Evolutionary conservation across 208 protist species (phyloP).

Genomic region (Leishmania guyanensis): DNA sequence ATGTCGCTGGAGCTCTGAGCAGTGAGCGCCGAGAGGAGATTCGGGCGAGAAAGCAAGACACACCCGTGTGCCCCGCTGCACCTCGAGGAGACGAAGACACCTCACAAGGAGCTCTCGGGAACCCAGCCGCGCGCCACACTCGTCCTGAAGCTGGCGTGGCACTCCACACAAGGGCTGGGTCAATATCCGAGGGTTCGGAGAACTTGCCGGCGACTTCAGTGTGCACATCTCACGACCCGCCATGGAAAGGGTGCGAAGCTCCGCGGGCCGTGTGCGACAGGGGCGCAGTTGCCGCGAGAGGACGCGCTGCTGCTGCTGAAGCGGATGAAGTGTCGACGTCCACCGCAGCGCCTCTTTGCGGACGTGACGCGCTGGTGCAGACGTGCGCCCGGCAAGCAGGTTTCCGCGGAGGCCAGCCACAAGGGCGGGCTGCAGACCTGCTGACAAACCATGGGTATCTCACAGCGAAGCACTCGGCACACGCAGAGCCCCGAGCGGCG

Average conservation of each 20-base stretch:
- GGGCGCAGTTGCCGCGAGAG: not conserved
- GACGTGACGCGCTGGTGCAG: not conserved
- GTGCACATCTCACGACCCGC: not conserved
- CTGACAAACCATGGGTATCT: too few relatives aligned
- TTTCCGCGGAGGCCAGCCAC: not conserved
- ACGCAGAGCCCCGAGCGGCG: too few relatives aligned
- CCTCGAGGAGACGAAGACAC: too few relatives aligned
- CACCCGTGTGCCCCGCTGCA: too few relatives aligned
- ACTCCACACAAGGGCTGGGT: not conserved
- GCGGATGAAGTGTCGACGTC: not conserved
- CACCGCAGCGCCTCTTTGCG: not conserved
- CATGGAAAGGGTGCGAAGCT: not conserved
- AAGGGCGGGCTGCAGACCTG: not conserved
- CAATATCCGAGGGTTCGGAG: not conserved
- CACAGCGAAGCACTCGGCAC: too few relatives aligned
- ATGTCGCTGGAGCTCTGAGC: too few relatives aligned
- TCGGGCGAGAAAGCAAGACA: too few relatives aligned
- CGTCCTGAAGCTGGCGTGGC: not conserved
- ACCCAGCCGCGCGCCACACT: not conserved
- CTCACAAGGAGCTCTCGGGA: not conserved
- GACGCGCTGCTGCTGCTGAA: not conserved
- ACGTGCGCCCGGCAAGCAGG: too few relatives aligned
- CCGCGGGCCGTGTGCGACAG: not conserved
- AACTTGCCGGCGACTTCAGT: not conserved
- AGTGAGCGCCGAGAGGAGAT: too few relatives aligned